These are phyloP conservation scores for Cruciata laevipes DNA, from an alignment of 257 asterid species.

Conservation along the genomic window DNA sequence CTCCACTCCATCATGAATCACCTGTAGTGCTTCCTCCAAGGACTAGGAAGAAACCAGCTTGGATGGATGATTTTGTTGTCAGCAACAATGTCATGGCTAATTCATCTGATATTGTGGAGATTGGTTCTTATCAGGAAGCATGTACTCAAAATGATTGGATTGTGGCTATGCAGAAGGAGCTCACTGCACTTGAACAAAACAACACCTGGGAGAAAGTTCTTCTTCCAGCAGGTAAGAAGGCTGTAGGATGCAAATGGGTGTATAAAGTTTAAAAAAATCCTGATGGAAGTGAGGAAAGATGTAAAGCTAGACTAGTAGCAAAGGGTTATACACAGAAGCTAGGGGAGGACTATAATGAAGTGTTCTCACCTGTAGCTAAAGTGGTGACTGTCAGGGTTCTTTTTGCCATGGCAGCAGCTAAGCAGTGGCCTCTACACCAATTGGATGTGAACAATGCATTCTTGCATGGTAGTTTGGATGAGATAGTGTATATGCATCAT, in stretches of 20 bases:
- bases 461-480: neutral
- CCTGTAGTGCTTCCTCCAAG: no score
- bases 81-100: no score
- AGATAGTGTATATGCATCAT: neutral
- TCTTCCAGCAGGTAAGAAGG: neutral
- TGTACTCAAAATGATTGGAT: neutral
- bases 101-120: no score
- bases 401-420: neutral
- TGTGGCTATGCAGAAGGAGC: neutral
- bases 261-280: neutral
- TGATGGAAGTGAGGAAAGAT: neutral
- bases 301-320: neutral
- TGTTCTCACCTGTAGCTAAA: neutral
- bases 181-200: neutral
- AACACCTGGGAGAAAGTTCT: neutral
- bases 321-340: neutral
- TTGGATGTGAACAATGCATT: neutral
- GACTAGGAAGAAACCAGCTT: no score
- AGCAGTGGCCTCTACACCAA: neutral
- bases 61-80: no score
- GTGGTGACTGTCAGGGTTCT: neutral
- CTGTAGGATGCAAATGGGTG: neutral
- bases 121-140: no score
- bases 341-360: neutral
- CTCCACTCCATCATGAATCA: no score